Evolutionary conservation across 208 protist species (phyloP).

Genomic region (Vickermania ingenoplastis): DNA sequence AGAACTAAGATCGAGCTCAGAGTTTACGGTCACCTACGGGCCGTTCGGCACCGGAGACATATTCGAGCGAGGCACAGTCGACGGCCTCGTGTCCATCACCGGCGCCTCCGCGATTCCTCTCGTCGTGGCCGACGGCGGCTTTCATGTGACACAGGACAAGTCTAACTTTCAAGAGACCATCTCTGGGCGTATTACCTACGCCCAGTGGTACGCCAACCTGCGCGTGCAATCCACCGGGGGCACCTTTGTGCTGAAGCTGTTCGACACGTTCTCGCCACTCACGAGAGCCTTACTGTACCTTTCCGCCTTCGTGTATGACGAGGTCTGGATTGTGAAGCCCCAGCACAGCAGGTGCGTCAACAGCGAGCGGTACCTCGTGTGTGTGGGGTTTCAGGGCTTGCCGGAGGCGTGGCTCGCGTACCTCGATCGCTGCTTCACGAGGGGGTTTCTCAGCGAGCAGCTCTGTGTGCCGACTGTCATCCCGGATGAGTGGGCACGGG

Average conservation of each 20-base stretch:
- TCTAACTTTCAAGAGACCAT: conserved; percentile 87
- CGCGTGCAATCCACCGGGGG: conserved; percentile 55
- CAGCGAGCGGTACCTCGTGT: conserved; percentile 86
- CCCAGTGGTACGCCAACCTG: conserved; percentile 70
- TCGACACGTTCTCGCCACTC: conserved; percentile 85
- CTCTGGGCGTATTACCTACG: conserved; percentile 77
- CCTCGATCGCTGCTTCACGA: conserved; percentile 40
- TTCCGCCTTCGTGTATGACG: conserved; percentile 71
- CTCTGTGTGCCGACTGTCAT: conserved; percentile 40
- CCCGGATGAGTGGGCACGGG: conserved; percentile 29
- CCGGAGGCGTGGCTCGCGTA: conserved; percentile 39
- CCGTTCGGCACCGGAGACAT: conserved; percentile 80
- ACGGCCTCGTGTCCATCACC: conserved; percentile 51
- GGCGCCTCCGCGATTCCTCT: conserved; percentile 28
- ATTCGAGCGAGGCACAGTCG: conserved; percentile 68
- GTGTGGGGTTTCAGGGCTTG: conserved; percentile 30
- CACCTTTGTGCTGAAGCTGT: conserved; percentile 85
- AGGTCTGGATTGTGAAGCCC: conserved; percentile 85
- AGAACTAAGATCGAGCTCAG: conserved; percentile 20
- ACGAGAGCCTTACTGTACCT: conserved; percentile 68
- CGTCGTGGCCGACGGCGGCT: conserved; percentile 89
- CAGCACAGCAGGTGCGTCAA: conserved; percentile 85
- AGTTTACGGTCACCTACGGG: conserved; percentile 72
- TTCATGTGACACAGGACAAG: conserved; percentile 50
- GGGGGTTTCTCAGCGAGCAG: conserved; percentile 56